Evolutionary conservation across 106 monocot genomes (phyloP).

Genomic region (Apostasia shenzhenica): DNA sequence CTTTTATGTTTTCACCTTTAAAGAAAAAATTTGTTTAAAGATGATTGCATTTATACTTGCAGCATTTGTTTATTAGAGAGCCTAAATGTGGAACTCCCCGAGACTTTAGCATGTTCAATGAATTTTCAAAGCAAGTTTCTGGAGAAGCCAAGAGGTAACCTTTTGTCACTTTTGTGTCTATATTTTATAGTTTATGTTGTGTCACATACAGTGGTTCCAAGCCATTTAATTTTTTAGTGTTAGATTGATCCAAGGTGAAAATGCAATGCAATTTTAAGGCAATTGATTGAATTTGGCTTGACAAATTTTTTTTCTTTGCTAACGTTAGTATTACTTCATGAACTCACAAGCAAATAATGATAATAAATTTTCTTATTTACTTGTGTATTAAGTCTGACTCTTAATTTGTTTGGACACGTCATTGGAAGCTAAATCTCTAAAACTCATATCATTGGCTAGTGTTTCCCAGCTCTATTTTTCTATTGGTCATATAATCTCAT

Average conservation of each 20-base stretch:
- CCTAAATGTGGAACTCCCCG: slow-evolving; percentile 28
- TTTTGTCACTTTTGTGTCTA: neutral
- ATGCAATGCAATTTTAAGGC: neutral
- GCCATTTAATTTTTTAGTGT: neutral
- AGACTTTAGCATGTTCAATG: slow-evolving; percentile 70
- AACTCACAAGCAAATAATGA: no score
- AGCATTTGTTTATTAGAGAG: slow-evolving; percentile 6
- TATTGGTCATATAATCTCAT: no score
- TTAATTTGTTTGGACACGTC: no score
- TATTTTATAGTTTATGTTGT: neutral
- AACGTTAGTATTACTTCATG: neutral
- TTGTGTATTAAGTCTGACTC: no score
- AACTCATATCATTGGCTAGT: no score
- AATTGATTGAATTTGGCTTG: neutral
- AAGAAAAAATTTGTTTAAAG: neutral
- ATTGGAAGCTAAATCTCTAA: no score
- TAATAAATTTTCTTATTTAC: no score
- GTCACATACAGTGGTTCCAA: neutral
- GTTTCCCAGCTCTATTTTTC: no score
- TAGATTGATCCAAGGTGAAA: neutral
- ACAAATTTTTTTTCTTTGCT: neutral
- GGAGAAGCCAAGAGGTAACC: slow-evolving; percentile 74
- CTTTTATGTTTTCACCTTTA: neutral
- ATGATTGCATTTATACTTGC: slow-evolving; percentile 1
- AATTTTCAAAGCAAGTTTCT: slow-evolving; percentile 83